A percentile compares a stretch with the other conserved stretches of the same genome.
phyloP scores from a whole-genome alignment of 2,329 filamentous ascomycete species.

The Aspergillus pseudoviridinutans region DNA sequence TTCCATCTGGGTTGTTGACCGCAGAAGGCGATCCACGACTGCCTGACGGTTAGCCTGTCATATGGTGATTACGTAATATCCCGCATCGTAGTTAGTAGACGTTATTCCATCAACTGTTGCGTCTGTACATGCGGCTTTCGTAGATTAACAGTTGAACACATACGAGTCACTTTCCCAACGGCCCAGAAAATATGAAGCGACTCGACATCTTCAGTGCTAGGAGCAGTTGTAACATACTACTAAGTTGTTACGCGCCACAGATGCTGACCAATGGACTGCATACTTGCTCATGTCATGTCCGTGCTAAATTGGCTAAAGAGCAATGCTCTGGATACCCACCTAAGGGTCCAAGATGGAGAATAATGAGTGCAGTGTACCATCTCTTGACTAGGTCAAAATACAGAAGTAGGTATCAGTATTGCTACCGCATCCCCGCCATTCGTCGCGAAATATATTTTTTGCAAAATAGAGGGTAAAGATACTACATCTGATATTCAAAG shows the following conservation, averaged over 20 bases:
- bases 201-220: neutral
- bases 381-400: neutral
- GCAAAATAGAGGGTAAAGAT: neutral
- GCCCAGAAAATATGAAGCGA: neutral
- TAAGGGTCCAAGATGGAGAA: neutral
- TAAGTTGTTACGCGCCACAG: neutral
- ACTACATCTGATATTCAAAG: neutral
- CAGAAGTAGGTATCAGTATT: neutral
- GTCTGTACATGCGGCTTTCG: neutral
- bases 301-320: neutral
- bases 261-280: neutral
- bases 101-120: neutral
- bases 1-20: neutral
- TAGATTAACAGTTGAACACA: neutral
- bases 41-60: conserved; percentile 9
- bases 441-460: neutral
- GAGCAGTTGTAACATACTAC: neutral
- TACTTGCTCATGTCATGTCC: neutral
- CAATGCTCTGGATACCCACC: neutral
- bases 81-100: neutral
- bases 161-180: neutral
- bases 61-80: conserved; percentile 14
- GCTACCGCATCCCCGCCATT: neutral
- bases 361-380: neutral
- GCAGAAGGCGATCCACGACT: neutral